Conservation (phyloP, 805 yeast genomes). For the Starmerella vitae region DNA sequence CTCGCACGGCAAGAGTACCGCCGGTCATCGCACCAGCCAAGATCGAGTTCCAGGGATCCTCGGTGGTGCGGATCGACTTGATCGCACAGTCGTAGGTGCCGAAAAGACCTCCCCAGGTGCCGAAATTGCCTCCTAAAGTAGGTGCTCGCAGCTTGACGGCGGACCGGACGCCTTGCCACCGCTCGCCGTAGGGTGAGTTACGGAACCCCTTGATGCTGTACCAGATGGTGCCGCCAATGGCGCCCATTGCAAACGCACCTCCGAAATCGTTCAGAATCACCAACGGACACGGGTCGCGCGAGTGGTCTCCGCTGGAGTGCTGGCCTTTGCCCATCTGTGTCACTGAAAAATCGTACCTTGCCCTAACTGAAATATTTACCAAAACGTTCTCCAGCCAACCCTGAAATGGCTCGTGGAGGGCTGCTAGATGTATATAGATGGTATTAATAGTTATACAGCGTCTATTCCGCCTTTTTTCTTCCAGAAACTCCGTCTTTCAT, state of each 20-base stretch:
- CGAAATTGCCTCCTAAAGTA: constrained; percentile 96
- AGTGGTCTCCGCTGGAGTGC: constrained; percentile 58
- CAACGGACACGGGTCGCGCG: constrained; percentile 98
- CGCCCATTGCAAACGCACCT: constrained; percentile 99
- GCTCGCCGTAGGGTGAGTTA: constrained; percentile 90
- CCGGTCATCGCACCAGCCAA: constrained; percentile 97
- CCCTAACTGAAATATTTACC: too few species aligned
- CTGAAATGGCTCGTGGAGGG: too few species aligned
- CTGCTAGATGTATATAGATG: too few species aligned
- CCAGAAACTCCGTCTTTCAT: constrained; percentile 17
- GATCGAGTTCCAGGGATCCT: constrained; percentile 96
- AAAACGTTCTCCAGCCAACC: too few species aligned
- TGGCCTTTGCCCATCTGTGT: constrained; percentile 1
- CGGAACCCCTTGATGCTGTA: constrained; percentile 98
- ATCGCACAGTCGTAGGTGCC: constrained; percentile 92
- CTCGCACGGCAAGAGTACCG: constrained; percentile 95
- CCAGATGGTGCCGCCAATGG: constrained; percentile 96
- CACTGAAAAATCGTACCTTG: background rate
- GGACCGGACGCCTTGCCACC: constrained; percentile 74
- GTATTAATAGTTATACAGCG: background rate
- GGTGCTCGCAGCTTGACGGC: constrained; percentile 97
- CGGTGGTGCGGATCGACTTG: constrained; percentile 90
- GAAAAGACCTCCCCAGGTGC: constrained; percentile 98
- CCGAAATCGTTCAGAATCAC: constrained; percentile 95
- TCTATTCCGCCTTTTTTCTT: constrained; percentile 8